These are phyloP conservation scores for Vinca minor DNA, from an alignment of 257 asterid species.

Conservation along the genomic window DNA sequence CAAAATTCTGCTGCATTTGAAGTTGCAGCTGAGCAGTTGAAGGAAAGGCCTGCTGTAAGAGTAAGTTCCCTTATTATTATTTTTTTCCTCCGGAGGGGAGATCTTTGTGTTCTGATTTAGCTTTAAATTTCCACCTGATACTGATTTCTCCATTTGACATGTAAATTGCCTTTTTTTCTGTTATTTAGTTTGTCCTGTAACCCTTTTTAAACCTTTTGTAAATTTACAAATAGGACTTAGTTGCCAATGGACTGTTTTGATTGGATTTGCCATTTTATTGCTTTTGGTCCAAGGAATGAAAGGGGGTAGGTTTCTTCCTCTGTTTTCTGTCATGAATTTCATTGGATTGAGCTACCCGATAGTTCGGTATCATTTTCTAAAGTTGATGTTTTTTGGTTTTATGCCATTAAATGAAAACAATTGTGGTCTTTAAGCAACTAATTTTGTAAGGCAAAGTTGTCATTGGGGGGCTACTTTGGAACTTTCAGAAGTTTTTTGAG, in stretches of 20 bases:
- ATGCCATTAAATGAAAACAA: neutral
- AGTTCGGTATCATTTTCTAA: neutral
- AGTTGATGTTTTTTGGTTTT: neutral
- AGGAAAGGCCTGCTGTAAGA: constrained; percentile 46
- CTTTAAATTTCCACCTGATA: neutral
- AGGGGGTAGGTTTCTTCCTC: too few species aligned
- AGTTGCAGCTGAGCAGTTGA: constrained; percentile 53
- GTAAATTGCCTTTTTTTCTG: neutral
- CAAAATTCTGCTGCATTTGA: constrained; percentile 70
- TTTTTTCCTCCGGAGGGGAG: too few species aligned
- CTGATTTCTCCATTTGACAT: neutral
- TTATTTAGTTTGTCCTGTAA: neutral
- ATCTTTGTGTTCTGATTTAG: neutral
- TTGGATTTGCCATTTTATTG: neutral
- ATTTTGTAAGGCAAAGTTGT: neutral
- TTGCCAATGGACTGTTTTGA: neutral
- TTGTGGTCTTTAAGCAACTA: neutral
- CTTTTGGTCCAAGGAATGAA: neutral
- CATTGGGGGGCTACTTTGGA: neutral
- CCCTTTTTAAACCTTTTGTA: neutral
- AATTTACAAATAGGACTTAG: neutral
- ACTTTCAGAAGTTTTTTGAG: too few species aligned
- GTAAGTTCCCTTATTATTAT: constrained; percentile 23
- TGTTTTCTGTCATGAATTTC: too few species aligned
- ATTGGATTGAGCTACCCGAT: neutral